phyloP scores from a whole-genome alignment of 495 filamentous ascomycete genomes.

The Hypomontagnella monticulosa region DNA sequence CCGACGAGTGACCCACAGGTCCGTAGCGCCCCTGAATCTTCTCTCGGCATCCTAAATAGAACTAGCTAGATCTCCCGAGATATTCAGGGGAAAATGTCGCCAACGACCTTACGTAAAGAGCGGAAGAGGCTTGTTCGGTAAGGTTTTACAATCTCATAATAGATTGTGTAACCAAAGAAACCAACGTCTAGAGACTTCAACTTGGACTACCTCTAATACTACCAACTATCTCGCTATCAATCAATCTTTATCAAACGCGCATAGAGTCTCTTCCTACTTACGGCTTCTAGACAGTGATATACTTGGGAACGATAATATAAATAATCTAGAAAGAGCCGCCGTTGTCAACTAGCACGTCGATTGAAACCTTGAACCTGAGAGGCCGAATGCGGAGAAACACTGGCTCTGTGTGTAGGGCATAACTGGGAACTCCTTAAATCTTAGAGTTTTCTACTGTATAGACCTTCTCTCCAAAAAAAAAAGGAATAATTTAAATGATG shows the following conservation, averaged over 20 bases:
- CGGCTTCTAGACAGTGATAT: slow-evolving; percentile 25
- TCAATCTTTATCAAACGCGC: slow-evolving; percentile 7
- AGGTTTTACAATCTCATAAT: slow-evolving; percentile 1
- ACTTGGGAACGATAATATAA: slow-evolving; percentile 24
- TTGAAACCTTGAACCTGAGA: slow-evolving; percentile 1
- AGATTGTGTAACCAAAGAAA: neutral
- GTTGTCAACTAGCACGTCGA: slow-evolving; percentile 35
- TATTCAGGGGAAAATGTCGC: slow-evolving; percentile 27
- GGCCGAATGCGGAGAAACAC: slow-evolving; percentile 38
- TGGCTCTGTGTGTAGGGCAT: slow-evolving; percentile 40
- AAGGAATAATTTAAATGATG: neutral
- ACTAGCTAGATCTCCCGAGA: slow-evolving; percentile 1
- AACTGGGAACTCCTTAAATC: neutral
- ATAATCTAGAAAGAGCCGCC: slow-evolving; percentile 13
- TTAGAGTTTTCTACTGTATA: slow-evolving; percentile 4
- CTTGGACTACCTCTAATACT: slow-evolving; percentile 38
- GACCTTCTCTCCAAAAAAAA: neutral
- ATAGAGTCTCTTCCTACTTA: slow-evolving; percentile 18
- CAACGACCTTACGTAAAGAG: slow-evolving; percentile 12
- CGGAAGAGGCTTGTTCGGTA: neutral
- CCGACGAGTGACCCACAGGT: no score
- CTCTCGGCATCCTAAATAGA: neutral
- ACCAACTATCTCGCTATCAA: slow-evolving; percentile 13
- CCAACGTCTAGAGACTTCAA: neutral
- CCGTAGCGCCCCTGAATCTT: neutral